Base-by-base conservation (phyloP, 2,329 filamentous ascomycete genomes). In the Reticulascus tulasneorum region DNA sequence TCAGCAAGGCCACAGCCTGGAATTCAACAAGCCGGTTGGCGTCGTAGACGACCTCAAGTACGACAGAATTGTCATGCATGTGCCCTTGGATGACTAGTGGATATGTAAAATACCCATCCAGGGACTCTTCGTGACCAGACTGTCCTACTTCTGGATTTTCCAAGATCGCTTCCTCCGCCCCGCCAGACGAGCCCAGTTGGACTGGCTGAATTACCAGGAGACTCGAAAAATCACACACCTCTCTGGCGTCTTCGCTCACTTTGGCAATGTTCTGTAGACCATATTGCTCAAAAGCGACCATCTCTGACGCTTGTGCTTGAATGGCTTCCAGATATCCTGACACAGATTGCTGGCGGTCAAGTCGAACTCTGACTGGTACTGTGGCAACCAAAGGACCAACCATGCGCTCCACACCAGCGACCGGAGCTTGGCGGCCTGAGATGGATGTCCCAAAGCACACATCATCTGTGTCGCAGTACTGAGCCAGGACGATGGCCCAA, bases 371-470 rank as follows among this genome's bases (percentile, higher is more conserved):
- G 18, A 36, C 17, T 19, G 34, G 27, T 9, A 36, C 27, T 19
- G 23, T 36, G 10, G 34, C 48, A 18, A 54, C 43, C 9, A 50
- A 36, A 12, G 54, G 44, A 8, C 53, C 52, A 70, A 40, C 31
- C 34, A 51, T 46, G 21, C 47, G 47, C 29, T 53, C 46, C 17
- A 27, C 19, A 12, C 38, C 38, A 13, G 21, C 19, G 12, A 40
- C 34, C 6, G 33, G 23, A 19, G 49, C 47, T 8, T 36, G 60
- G 27, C 34, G 34, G 17, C 34, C 34, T 23, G 62, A 63, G n/a
- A 65, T 48, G 1, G 59, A 63, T 41, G 61, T 58, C 6, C 63
- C 63, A 35, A 67, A 65, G 12, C 62, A 47, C 18, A 66, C 54
- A 29, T 64, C 59, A 9, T 54, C 39, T 17, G 55, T 50, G 4